Evolutionary conservation across 108 stramenopile species (phyloP).

Genomic region (Bacterosira constricta): DNA sequence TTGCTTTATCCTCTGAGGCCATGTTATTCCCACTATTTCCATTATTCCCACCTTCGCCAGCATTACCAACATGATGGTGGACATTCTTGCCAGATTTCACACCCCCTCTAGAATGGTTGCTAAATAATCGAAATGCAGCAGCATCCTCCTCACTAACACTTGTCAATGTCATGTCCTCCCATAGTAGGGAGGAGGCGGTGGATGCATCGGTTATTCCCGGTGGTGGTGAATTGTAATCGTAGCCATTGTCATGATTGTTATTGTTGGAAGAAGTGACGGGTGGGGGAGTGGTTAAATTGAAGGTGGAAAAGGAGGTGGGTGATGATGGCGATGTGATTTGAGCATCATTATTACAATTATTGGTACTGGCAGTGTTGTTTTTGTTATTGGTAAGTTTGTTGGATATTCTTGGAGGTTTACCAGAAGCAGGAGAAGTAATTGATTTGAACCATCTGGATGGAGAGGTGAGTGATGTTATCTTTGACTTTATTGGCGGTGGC

Average conservation of each 20-base stretch:
- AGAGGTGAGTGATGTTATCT: neutral
- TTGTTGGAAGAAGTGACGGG: no score
- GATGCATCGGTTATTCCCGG: conserved; percentile 32
- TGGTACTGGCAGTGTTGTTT: neutral
- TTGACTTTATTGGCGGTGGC: neutral
- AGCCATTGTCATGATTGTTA: neutral
- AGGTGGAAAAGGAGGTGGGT: conserved; percentile 5
- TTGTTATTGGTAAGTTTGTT: neutral
- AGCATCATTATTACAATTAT: no score
- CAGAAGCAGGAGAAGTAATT: no score
- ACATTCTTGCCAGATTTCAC: no score
- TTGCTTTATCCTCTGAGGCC: no score
- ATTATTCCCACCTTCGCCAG: no score
- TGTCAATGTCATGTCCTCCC: conserved; percentile 48
- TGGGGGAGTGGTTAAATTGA: neutral
- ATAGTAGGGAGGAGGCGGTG: conserved; percentile 45
- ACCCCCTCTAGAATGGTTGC: no score
- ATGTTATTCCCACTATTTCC: no score
- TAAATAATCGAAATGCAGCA: no score
- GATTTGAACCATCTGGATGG: neutral
- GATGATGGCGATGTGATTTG: conserved; percentile 23
- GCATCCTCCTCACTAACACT: conserved; percentile 48
- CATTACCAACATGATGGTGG: no score
- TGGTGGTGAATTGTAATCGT: conserved; percentile 7
- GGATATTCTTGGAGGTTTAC: neutral